phyloP scores from a whole-genome alignment of 2,329 filamentous ascomycete genomes.

The Lasiodiplodia hormozganensis region DNA sequence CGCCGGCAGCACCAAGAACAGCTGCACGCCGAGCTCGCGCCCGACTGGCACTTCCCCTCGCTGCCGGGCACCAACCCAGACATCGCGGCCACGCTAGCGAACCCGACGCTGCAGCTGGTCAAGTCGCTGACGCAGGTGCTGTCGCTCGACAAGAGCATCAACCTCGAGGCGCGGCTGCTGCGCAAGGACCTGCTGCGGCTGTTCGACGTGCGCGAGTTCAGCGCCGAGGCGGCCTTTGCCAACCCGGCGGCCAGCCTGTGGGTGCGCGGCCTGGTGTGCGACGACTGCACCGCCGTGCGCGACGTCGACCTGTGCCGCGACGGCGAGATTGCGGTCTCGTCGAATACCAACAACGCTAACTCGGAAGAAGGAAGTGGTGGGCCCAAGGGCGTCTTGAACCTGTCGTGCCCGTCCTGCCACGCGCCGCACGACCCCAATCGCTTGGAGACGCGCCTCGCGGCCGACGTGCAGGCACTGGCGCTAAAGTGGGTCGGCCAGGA shows the following conservation, averaged over 20 bases:
- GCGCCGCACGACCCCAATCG: constrained; percentile 77
- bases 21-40: constrained; percentile 84
- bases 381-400: constrained; percentile 30
- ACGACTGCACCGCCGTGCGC: constrained; percentile 86
- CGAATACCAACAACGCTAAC: constrained; percentile 30
- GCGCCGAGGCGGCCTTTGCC: constrained; percentile 81
- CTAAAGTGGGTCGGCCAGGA: constrained; percentile 90
- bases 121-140: constrained; percentile 94
- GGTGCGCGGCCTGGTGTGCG: constrained; percentile 80
- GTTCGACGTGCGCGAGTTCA: constrained; percentile 96
- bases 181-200: constrained; percentile 87
- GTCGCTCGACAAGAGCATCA: constrained; percentile 87
- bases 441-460: constrained; percentile 84
- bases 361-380: constrained; percentile 21
- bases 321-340: constrained; percentile 73
- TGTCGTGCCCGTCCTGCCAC: constrained; percentile 74
- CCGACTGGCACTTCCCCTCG: constrained; percentile 84
- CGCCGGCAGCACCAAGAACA: constrained; percentile 86
- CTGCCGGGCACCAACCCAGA: constrained; percentile 72
- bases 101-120: constrained; percentile 87
- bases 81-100: constrained; percentile 56
- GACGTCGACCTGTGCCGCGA: constrained; percentile 94
- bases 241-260: constrained; percentile 82
- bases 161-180: constrained; percentile 83
- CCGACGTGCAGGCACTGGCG: constrained; percentile 74